Evolutionary conservation across 345 rosid genomes (phyloP).

Genomic region (Physaria fendleri): DNA sequence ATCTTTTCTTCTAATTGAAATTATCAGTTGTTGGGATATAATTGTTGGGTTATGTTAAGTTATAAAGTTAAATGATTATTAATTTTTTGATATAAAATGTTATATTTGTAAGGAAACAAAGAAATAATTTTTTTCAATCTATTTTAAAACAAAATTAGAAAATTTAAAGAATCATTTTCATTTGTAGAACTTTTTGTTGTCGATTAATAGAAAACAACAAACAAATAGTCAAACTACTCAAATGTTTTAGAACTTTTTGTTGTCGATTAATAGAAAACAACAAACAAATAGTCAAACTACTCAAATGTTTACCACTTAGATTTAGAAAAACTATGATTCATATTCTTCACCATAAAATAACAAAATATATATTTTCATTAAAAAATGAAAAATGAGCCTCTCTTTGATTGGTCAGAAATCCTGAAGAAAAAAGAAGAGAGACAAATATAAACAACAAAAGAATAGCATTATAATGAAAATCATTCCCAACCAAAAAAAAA

Average conservation of each 20-base stretch:
- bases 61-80: background rate
- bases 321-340: background rate
- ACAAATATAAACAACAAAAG: background rate
- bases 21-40: background rate
- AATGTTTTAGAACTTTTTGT: too few relatives aligned
- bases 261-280: background rate
- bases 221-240: background rate
- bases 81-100: background rate
- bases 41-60: background rate
- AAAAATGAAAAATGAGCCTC: background rate
- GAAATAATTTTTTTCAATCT: background rate
- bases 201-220: background rate
- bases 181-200: background rate
- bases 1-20: background rate
- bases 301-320: background rate
- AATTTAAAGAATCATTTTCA: background rate
- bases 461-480: slow-evolving; percentile 19
- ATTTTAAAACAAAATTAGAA: background rate
- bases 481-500: slow-evolving; percentile 26
- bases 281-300: background rate
- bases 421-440: background rate
- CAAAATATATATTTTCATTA: background rate
- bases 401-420: background rate
- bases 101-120: background rate
- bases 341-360: background rate